Conservation (phyloP, 768 basidiomycete genomes). For the Kwoniella newhampshirensis region DNA sequence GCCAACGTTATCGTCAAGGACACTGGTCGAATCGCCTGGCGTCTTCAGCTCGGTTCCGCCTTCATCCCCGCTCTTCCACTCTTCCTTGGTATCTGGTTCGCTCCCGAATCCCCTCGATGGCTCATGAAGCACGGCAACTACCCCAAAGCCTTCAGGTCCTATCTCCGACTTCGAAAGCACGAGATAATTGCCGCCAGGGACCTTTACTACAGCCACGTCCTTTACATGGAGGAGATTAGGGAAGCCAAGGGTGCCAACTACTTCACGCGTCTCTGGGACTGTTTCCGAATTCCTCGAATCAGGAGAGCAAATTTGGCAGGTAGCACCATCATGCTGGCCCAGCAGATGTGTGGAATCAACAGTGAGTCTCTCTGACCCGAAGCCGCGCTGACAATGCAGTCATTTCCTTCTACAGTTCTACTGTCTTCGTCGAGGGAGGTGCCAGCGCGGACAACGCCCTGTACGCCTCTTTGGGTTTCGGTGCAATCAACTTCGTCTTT, state of each 20-base stretch:
- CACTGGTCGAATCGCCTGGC: conserved; percentile 54
- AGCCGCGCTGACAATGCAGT: conserved; percentile 44
- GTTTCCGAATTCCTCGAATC: conserved; percentile 56
- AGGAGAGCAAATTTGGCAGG: conserved; percentile 54
- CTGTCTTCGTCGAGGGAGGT: conserved; percentile 50
- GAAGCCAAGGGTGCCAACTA: conserved; percentile 46
- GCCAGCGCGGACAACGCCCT: conserved; percentile 35
- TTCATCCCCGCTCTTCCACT: conserved; percentile 47
- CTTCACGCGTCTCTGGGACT: conserved; percentile 52
- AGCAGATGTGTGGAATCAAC: conserved; percentile 54
- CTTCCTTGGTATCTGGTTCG: conserved; percentile 46
- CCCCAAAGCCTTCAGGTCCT: conserved; percentile 52
- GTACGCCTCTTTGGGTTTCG: conserved; percentile 46
- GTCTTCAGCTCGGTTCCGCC: conserved; percentile 55
- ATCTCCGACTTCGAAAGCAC: conserved; percentile 51
- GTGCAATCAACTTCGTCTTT: conserved; percentile 39
- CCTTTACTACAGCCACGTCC: conserved; percentile 55
- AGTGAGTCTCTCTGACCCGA: conserved; percentile 22
- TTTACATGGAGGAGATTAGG: conserved; percentile 51
- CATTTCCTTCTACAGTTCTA: conserved; percentile 56
- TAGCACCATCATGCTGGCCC: conserved; percentile 55
- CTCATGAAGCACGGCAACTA: conserved; percentile 55
- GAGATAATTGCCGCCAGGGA: conserved; percentile 56
- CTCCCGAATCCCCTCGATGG: conserved; percentile 54
- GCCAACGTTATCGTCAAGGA: conserved; percentile 53